Evolutionary conservation across 257 asterid genomes (phyloP).

Genomic region (Nicotiana paniculata): DNA sequence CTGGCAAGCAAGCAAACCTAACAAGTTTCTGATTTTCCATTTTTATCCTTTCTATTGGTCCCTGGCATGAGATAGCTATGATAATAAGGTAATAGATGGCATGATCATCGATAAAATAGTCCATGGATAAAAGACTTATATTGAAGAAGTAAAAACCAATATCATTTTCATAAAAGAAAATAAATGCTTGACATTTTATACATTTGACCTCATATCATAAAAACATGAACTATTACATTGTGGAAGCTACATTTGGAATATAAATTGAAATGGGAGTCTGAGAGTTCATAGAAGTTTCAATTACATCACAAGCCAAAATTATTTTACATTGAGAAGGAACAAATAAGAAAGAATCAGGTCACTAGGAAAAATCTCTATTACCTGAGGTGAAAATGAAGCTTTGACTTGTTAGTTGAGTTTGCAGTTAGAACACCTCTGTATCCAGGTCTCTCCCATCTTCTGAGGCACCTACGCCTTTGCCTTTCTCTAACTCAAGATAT

Average conservation of each 20-base stretch:
- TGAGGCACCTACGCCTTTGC: not conserved
- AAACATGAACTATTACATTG: slow-evolving; percentile 8
- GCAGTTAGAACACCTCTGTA: slow-evolving; percentile 16
- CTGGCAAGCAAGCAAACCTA: not conserved
- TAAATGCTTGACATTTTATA: slow-evolving; percentile 5
- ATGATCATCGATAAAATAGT: not conserved
- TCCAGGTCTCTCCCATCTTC: not conserved
- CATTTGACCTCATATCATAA: slow-evolving; percentile 8
- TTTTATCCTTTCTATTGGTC: not conserved
- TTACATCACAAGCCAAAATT: slow-evolving; percentile 16
- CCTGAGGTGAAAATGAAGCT: slow-evolving; percentile 12
- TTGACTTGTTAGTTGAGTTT: slow-evolving; percentile 16
- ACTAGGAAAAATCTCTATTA: not conserved
- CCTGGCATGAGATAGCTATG: not conserved
- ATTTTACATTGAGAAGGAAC: slow-evolving; percentile 17
- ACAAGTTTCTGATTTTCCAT: not conserved
- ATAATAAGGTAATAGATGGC: not conserved
- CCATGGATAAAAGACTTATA: too few relatives aligned
- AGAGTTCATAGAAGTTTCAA: not conserved
- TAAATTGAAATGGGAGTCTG: slow-evolving; percentile 6
- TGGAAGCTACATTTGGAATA: slow-evolving; percentile 24
- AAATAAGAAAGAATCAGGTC: slow-evolving; percentile 12
- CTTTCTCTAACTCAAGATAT: slow-evolving; percentile 11
- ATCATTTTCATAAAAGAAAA: not conserved
- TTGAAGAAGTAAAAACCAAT: not conserved